A percentile compares a stretch with the other conserved stretches of the same genome.
These are phyloP conservation scores for Lactifluus hygrophoroides DNA, from an alignment of 768 basidiomycete species.

Conservation along the genomic window DNA sequence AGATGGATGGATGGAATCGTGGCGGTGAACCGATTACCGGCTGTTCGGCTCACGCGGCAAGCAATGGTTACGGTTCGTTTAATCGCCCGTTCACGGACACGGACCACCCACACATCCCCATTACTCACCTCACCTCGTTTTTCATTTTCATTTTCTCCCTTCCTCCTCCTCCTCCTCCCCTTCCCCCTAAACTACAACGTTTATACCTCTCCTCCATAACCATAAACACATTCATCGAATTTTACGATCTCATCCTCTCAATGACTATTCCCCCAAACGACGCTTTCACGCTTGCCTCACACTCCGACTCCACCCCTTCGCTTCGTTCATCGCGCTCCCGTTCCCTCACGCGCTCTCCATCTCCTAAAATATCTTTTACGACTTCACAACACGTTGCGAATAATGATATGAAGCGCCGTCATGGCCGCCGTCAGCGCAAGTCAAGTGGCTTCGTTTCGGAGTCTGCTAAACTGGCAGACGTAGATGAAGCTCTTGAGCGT, in stretches of 20 bases:
- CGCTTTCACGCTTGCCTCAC: conserved; percentile 19
- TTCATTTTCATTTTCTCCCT: too few relatives aligned
- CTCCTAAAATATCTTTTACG: conserved; percentile 20
- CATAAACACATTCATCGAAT: too few relatives aligned
- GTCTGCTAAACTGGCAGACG: conserved; percentile 17
- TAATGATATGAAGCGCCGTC: conserved; percentile 16
- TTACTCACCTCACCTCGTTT: not conserved
- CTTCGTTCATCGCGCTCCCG: conserved; percentile 20
- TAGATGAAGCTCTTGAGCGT: conserved; percentile 18
- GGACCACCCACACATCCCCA: not conserved
- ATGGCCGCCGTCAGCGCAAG: conserved; percentile 17
- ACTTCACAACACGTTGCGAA: conserved; percentile 7
- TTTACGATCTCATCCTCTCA: not conserved
- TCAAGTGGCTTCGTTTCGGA: conserved; percentile 13
- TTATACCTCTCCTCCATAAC: not conserved
- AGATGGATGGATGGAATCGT: too few relatives aligned
- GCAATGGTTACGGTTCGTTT: too few relatives aligned
- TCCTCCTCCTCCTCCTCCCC: not conserved
- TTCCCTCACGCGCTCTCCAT: conserved; percentile 21
- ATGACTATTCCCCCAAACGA: conserved; percentile 20
- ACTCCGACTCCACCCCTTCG: conserved; percentile 17
- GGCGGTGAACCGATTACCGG: not conserved
- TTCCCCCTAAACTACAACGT: not conserved
- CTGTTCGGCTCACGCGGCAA: not conserved
- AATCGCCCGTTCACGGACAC: too few relatives aligned